Base-by-base conservation (phyloP, 2,329 filamentous ascomycete species). In the Lachnellula subtilissima region DNA sequence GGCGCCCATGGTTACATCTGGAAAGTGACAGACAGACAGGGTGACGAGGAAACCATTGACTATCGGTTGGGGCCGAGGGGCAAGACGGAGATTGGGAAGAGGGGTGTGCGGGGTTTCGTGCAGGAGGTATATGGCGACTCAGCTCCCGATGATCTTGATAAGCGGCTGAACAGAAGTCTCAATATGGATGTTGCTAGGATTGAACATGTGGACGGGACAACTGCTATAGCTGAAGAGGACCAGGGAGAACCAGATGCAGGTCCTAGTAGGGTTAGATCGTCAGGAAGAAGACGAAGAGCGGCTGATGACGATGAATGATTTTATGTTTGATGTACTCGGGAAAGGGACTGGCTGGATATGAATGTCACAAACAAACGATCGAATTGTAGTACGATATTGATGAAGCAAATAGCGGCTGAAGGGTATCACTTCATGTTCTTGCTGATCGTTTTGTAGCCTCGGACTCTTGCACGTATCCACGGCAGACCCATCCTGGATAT, bases 11-110 rank as follows among this genome's bases (percentile, higher is more conserved):
- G 88, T 0, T 99, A 99, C 68, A 75, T 99, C 2, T 78, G 91
- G 43, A 88, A 84, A 61, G 78, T 91, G 37, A 88, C 84, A 19
- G 91, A 97, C 64, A 81, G 75, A 46, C 76, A 76, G 12, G 84
- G 83, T 1, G 89, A 88, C 25, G 89, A 96, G 39, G 86, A 93
- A 60, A 78, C 83, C 2, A 78, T 91, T 7, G 91, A 89, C 48
- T 99, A 90, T 80, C 82, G 88, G 54, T 82, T 97, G 14, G 94
- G 94, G 0, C 87, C 91, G 5, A 81, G 94, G 22, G 93, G 89
- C 5, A 94, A 88, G 72, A 79, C 92, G 7, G 94, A 97, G 72
- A 82, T 97, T 37, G 89, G 88, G 0, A 78, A 85, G n/a, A 80
- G 84, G 50, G 89, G 88, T 0, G 87, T 94, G 12, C 83, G 85